Base-by-base conservation (phyloP, 192 early-diverging fungal genomes). In the Gigaspora rosea region DNA sequence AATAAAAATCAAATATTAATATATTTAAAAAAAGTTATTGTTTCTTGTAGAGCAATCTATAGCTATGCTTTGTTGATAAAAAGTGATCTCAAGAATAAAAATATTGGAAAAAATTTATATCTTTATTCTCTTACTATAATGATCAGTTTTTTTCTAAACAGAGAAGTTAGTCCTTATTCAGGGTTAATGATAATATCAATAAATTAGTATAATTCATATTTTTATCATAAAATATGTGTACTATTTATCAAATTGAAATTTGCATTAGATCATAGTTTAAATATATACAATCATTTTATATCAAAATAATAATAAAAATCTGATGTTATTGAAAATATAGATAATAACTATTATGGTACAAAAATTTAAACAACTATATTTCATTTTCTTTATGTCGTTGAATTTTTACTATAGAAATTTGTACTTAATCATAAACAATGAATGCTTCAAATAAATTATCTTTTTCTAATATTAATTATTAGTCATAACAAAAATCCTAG, bases 131-230 rank as follows among this genome's bases (percentile, higher is more conserved):
- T 81, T 41, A 48, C 57, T 11, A 64, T 86, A 61, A 81, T 87
- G 18, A 87, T 88, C 81, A 92, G 92, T 18, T 79, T 86, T 64
- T 94, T 92, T 15, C 61, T 27, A 0, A 81, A 89, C 66, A 78
- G 74, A 57, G 52, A 71, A 1, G 65, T 90, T 20, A 77, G 87
- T 10, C 73, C 79, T 7, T 86, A 86, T 67, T 64, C 83, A 70
- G 89, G 88, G 5, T 82, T 87, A 10, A 91, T 93, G 51, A 91
- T 93, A 88, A 92, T 90, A 2, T 85, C 90, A 16, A 82, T 93
- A 75, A 83, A 16, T 58, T 58, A 16, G 1, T 5, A 41, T 41
- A 41, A 41, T 41, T 41, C 36, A 41, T 41, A 41, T 41, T 41
- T 41, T 41, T 54, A 54, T 54, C 8, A 2, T 54, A 54, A 18